A percentile compares a stretch with the other conserved stretches of the same genome.
Evolutionary conservation across 352 stramenopile species (phyloP).

Genomic region (Phytopythium aichiense): DNA sequence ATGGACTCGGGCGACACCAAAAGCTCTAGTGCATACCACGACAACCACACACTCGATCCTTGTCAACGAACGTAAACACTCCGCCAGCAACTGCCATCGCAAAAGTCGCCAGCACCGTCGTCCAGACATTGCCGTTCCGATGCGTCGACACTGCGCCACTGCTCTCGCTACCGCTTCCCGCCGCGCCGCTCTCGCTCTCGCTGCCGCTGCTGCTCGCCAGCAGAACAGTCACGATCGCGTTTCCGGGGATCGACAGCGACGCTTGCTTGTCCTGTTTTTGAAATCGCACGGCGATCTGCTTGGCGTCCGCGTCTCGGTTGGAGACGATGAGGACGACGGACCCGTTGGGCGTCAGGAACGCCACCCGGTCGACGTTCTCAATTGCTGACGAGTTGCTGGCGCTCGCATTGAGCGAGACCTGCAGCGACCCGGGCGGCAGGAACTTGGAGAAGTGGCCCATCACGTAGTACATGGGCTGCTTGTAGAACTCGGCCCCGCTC

Average conservation of each 20-base stretch:
- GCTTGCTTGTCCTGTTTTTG: constrained; percentile 13
- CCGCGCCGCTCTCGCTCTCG: no score
- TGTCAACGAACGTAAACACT: background rate
- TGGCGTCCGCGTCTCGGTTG: constrained; percentile 31
- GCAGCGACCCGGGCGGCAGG: constrained; percentile 40
- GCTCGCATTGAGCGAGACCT: constrained; percentile 33
- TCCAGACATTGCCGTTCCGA: background rate
- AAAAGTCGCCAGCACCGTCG: background rate
- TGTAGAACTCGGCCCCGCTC: constrained; percentile 61
- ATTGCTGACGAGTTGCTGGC: constrained; percentile 21
- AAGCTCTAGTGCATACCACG: no score
- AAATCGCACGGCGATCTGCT: constrained; percentile 24
- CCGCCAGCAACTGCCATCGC: background rate
- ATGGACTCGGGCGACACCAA: no score
- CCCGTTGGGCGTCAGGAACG: constrained; percentile 30
- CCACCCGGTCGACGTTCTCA: constrained; percentile 24
- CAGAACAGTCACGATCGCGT: constrained; percentile 28
- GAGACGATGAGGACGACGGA: constrained; percentile 27
- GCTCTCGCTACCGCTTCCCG: background rate
- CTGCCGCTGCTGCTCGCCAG: background rate
- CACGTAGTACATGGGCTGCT: constrained; percentile 81
- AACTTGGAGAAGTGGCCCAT: constrained; percentile 79
- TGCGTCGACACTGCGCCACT: background rate
- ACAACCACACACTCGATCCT: background rate
- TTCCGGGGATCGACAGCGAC: constrained; percentile 23